Evolutionary conservation across 257 asterid species (phyloP), one percentile per base, ranked within the genome.

Genomic region (Echium plantagineum): DNA sequence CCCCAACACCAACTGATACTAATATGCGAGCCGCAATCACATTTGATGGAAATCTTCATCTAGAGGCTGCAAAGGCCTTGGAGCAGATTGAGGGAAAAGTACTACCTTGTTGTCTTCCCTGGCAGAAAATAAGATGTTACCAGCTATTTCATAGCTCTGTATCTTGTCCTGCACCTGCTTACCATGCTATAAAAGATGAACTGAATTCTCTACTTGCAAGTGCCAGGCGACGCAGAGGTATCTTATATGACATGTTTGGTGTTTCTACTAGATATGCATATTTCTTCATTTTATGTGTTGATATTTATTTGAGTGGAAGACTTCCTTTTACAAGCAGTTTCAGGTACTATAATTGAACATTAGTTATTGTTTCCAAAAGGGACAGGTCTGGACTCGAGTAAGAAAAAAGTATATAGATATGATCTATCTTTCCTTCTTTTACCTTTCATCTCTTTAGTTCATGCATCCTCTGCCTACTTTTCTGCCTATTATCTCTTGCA

Each of bases 51-150:
- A 80, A 74, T 75, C 76, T 89, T 58, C 94, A 85, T 73, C 74
- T 84, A 78, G 97, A 86, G 79, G 98, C 97, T 30, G 98, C 97
- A 21, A 78, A 62, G 76, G 96, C 97, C 35, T 75, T 93, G 73
- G 95, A 93, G 71, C 86, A 83, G 31, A 72, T 93, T 21, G 70
- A 81, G 20, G 97, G 95, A 62, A 86, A 77, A 75, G 94, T 78
- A 51, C 72, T 93, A 60, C 91, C 85, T 31, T 94, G 97, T 62
- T 81, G 84, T 75, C 71, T 61, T 22, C 10, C 70, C 0, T 93
- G 98, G 98, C 98, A 93, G 86, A 93, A 84, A 78, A 76, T 93
- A 75, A 72, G 66, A 53, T 89, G 97, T 66, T 80, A 76, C 49
- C 87, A 76, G 52, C 21, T 80, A 77, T 93, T 89, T 74, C 90